Evolutionary conservation across 2,329 filamentous ascomycete species (phyloP).

Genomic region (Aureobasidium subglaciale): DNA sequence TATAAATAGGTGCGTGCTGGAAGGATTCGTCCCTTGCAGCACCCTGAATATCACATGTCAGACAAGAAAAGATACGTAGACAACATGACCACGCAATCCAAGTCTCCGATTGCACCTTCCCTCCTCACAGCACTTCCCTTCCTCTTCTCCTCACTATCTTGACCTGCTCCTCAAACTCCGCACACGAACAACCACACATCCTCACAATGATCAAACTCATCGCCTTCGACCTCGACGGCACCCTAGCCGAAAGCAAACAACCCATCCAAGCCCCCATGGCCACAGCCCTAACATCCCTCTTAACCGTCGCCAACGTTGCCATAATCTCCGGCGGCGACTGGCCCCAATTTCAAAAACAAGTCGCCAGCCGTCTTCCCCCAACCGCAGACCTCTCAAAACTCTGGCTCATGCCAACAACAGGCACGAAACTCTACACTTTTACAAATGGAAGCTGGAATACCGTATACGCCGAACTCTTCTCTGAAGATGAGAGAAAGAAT

Average conservation of each 20-base stretch:
- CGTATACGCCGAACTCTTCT: conserved; percentile 36
- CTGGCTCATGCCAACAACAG: conserved; percentile 39
- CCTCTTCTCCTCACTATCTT: no score
- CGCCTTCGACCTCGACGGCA: conserved; percentile 34
- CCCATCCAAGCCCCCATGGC: conserved; percentile 29
- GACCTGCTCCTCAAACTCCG: no score
- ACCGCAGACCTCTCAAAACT: conserved; percentile 32
- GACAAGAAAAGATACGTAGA: no score
- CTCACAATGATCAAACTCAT: conserved; percentile 30
- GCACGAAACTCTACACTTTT: conserved; percentile 36
- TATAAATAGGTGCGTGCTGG: no score
- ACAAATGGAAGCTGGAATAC: conserved; percentile 26
- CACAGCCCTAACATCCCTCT: conserved; percentile 29
- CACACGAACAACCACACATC: background rate
- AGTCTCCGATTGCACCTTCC: background rate
- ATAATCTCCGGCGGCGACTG: conserved; percentile 39
- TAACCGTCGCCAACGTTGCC: conserved; percentile 34
- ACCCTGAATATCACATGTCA: no score
- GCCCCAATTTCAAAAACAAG: conserved; percentile 37
- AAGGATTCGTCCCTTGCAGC: background rate
- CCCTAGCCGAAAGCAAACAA: conserved; percentile 33
- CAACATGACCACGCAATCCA: background rate
- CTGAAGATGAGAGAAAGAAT: conserved; percentile 23
- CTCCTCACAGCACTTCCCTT: background rate
- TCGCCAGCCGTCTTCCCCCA: conserved; percentile 32